Conservation (phyloP, 345 rosid genomes). For the Eucalyptus curtisii region DNA sequence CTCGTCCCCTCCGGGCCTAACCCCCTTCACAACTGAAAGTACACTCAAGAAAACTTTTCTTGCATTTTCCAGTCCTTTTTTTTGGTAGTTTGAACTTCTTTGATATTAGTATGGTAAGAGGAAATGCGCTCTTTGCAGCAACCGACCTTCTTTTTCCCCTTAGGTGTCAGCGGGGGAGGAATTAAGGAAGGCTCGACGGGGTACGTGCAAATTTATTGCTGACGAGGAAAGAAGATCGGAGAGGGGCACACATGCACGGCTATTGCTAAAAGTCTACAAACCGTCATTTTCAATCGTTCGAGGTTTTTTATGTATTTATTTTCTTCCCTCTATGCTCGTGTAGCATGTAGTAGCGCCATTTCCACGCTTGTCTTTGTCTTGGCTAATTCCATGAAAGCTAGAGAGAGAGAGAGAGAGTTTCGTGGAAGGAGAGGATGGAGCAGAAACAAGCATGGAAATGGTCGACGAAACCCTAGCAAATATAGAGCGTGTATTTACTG, state of each 20-base stretch:
- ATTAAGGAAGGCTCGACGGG: background rate
- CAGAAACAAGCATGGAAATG: conserved; percentile 51
- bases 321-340: background rate
- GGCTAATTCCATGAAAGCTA: background rate
- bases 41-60: background rate
- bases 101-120: background rate
- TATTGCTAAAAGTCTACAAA: background rate
- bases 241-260: background rate
- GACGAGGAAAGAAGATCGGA: background rate
- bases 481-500: background rate
- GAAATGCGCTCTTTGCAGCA: background rate
- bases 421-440: background rate
- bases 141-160: background rate
- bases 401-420: background rate
- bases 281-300: background rate
- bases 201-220: background rate
- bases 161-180: background rate
- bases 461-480: background rate
- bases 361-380: conserved; percentile 31
- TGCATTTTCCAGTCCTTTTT: background rate
- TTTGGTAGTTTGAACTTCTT: background rate
- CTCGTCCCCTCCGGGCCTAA: conserved; percentile 65
- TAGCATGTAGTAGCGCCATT: conserved; percentile 12
- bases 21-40: conserved; percentile 55
- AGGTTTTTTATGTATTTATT: background rate